Conservation (phyloP, 31 red algal species). For the Pterothamnion heteromorphum region DNA sequence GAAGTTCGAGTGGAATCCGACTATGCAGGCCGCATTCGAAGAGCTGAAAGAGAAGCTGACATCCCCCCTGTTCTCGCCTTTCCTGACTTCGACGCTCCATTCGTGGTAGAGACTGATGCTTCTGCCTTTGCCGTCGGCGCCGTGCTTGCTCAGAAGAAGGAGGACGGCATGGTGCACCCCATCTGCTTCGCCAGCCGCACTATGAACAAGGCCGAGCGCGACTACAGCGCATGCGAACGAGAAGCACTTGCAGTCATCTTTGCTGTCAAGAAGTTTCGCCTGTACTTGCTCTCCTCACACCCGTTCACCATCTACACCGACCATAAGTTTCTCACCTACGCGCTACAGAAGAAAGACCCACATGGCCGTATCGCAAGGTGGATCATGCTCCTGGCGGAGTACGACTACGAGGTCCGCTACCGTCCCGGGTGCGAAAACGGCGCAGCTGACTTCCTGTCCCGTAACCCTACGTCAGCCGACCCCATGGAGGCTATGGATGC, state of each 20-base stretch:
- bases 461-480: no score
- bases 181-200: constrained; percentile 20
- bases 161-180: not conserved
- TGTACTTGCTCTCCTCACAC: not conserved
- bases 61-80: not conserved
- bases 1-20: not conserved
- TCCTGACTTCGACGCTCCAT: not conserved
- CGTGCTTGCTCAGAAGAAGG: not conserved
- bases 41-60: no score
- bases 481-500: no score
- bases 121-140: not conserved
- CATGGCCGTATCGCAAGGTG: not conserved
- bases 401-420: not conserved
- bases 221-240: not conserved
- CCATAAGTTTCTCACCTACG: not conserved
- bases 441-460: not conserved
- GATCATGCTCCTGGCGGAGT: not conserved
- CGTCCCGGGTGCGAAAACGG: not conserved
- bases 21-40: not conserved
- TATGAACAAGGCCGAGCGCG: not conserved
- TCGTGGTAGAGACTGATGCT: not conserved
- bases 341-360: not conserved
- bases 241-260: not conserved
- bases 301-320: not conserved
- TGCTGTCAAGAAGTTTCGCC: not conserved